Evolutionary conservation across 2,329 filamentous ascomycete species (phyloP), one percentile per base, ranked within the genome.

Genomic region (Fusarium tricinctum): DNA sequence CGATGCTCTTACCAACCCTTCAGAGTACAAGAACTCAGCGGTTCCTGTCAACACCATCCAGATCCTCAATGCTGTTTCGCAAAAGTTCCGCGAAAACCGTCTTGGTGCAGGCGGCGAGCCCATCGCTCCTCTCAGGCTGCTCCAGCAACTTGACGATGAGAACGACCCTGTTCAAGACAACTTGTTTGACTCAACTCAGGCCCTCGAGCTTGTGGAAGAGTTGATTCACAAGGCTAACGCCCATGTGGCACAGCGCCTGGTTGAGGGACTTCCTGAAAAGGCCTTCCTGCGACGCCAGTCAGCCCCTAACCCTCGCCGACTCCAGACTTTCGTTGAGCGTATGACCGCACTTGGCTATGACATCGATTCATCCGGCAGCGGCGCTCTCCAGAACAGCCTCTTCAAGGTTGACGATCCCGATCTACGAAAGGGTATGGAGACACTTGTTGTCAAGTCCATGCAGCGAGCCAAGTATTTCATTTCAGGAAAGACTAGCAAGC

Each of bases 351-450:
- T 98, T 71, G 94, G 94, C 44, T 97, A 94, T 77, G 91, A 95
- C 38, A 91, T 98, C 48, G 95, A 99, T 77, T 90, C 91, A 13
- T 90, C 91, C 43, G 97, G 92, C 85, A 97, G 95, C 75, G 94
- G 94, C 52, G 90, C 91, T 51, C 85, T 99, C 40, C 96, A 98
- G 81, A 97, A 94, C 83, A 97, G 95, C 78, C 84, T 99, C 47
- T 98, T 97, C 87, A 92, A 93, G 80, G 89, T 99, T 42, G 90
- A 97, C 46, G 94, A 99, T 78, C 81, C 88, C 35, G 93, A 97
- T 71, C 85, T 97, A 68, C 92, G 96, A 75, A 97, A 97, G 88
- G 96, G 96, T 67, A 97, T 99, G 92, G 96, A 99, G 85, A 97
- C 95, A 3, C 84, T 98, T 30, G 85, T 98, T 33, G 86, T 97